phyloP scores from a whole-genome alignment of 805 yeast species.

The Yamadazyma phyllophila region DNA sequence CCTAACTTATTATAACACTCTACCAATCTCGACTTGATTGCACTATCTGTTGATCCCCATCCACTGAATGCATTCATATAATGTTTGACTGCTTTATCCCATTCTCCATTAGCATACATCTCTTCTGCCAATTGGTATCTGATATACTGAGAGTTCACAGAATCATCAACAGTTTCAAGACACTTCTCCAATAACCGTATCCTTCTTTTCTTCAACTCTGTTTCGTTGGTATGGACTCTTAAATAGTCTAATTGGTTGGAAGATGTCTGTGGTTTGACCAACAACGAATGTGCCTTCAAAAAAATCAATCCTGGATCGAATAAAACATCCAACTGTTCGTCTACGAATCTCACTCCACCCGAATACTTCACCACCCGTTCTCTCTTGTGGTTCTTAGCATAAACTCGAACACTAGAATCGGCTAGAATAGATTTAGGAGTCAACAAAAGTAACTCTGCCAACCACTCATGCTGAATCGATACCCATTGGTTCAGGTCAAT shows the following conservation, averaged over 20 bases:
- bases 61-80: slow-evolving; percentile 4
- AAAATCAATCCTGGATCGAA: slow-evolving; percentile 30
- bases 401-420: slow-evolving; percentile 11
- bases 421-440: slow-evolving; percentile 43
- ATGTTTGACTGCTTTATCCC: slow-evolving; percentile 18
- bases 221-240: neutral
- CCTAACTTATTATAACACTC: slow-evolving; percentile 4
- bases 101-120: slow-evolving; percentile 20
- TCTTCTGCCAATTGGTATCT: slow-evolving; percentile 31
- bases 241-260: slow-evolving; percentile 11
- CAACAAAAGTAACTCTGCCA: slow-evolving; percentile 55
- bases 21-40: slow-evolving; percentile 5
- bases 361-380: slow-evolving; percentile 17
- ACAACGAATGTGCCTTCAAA: slow-evolving; percentile 12
- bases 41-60: slow-evolving; percentile 6
- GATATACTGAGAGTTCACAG: slow-evolving; percentile 3
- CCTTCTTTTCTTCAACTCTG: slow-evolving; percentile 1
- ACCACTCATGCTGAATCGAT: slow-evolving; percentile 61
- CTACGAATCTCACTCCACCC: slow-evolving; percentile 35
- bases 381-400: slow-evolving; percentile 15
- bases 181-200: slow-evolving; percentile 9
- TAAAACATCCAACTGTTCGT: slow-evolving; percentile 22
- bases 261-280: neutral
- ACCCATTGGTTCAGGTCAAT: slow-evolving; percentile 45
- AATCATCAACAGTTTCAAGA: neutral